Evolutionary conservation across 768 basidiomycete species (phyloP).

Genomic region (Trametes coccinea): DNA sequence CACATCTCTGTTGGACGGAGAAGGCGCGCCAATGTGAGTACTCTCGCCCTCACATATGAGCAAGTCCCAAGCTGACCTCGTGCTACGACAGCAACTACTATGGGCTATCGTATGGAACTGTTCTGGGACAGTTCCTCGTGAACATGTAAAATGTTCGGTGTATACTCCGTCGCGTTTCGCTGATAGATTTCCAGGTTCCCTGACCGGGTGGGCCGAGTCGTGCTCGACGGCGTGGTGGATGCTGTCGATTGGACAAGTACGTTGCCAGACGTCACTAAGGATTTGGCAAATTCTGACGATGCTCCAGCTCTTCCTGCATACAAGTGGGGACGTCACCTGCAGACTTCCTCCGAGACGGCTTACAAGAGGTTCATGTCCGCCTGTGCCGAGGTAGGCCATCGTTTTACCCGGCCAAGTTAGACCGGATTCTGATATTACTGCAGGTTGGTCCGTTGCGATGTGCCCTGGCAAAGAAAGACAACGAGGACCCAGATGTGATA

Average conservation of each 20-base stretch:
- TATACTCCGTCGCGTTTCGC: neutral
- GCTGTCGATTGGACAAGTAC: slow-evolving; percentile 32
- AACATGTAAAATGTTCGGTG: slow-evolving; percentile 30
- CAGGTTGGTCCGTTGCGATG: slow-evolving; percentile 33
- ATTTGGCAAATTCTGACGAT: neutral
- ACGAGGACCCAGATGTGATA: slow-evolving; percentile 20
- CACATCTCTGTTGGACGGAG: slow-evolving; percentile 31
- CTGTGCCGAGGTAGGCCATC: slow-evolving; percentile 28
- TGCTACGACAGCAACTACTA: slow-evolving; percentile 28
- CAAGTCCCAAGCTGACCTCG: neutral
- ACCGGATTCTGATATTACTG: neutral
- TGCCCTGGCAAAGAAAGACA: slow-evolving; percentile 24
- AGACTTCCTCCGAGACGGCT: slow-evolving; percentile 27
- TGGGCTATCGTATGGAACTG: slow-evolving; percentile 36
- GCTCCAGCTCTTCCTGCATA: slow-evolving; percentile 21
- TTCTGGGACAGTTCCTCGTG: slow-evolving; percentile 35
- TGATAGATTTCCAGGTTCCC: slow-evolving; percentile 28
- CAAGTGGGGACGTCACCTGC: slow-evolving; percentile 28
- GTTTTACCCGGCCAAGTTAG: neutral
- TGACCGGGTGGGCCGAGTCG: slow-evolving; percentile 32
- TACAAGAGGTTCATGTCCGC: slow-evolving; percentile 30
- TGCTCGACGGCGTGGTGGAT: slow-evolving; percentile 36
- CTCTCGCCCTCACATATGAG: neutral
- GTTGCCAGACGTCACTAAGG: neutral
- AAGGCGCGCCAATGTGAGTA: slow-evolving; percentile 30